Conservation (phyloP, 495 filamentous ascomycete species). For the Thermothielavioides terrestris region DNA sequence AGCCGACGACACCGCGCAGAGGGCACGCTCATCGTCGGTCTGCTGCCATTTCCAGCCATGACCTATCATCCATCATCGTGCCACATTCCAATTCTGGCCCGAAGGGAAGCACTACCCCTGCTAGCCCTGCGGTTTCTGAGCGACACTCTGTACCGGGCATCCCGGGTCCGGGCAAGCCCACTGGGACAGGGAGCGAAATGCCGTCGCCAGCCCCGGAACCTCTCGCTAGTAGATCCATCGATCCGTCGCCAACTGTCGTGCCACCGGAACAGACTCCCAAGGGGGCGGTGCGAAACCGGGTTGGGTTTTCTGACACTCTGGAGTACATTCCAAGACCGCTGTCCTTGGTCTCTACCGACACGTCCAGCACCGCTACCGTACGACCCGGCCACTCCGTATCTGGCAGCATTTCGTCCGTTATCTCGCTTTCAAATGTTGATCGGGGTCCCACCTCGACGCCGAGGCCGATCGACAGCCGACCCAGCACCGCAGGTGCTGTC, state of each 20-base stretch:
- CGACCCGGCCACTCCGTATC: slow-evolving; percentile 55
- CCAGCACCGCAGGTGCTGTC: slow-evolving; percentile 46
- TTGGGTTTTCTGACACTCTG: slow-evolving; percentile 52
- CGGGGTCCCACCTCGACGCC: slow-evolving; percentile 27
- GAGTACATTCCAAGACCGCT: slow-evolving; percentile 65
- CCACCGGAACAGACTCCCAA: slow-evolving; percentile 31
- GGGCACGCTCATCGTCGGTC: slow-evolving; percentile 80
- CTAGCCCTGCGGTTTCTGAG: slow-evolving; percentile 50
- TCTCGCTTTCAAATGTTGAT: slow-evolving; percentile 40
- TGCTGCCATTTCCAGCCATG: slow-evolving; percentile 77
- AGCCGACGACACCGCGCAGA: slow-evolving; percentile 47
- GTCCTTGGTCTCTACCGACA: slow-evolving; percentile 66
- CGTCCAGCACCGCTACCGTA: slow-evolving; percentile 56
- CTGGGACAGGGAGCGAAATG: slow-evolving; percentile 6
- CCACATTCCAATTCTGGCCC: slow-evolving; percentile 45
- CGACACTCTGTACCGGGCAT: slow-evolving; percentile 29
- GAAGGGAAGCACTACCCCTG: slow-evolving; percentile 56
- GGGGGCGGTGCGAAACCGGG: slow-evolving; percentile 36
- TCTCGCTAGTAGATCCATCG: neutral
- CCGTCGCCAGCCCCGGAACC: neutral
- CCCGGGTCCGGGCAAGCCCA: slow-evolving; percentile 19
- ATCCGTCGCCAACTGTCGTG: neutral
- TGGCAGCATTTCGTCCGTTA: slow-evolving; percentile 54
- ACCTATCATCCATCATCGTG: slow-evolving; percentile 60
- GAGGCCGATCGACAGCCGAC: slow-evolving; percentile 31